phyloP scores from a whole-genome alignment of 768 basidiomycete genomes.

The Mrakia blollopis region DNA sequence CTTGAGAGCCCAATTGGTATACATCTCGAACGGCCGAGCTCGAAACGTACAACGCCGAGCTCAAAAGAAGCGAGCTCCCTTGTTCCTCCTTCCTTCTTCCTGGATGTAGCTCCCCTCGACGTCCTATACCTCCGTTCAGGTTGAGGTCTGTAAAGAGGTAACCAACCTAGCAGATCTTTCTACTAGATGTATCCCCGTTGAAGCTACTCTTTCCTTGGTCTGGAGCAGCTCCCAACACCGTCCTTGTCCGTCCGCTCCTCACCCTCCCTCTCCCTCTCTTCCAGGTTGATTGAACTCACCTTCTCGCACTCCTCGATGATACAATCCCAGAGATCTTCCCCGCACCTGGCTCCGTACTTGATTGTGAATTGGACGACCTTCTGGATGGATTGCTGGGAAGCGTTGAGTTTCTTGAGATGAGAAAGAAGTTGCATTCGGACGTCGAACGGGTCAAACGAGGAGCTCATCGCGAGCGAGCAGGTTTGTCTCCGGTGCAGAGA shows the following conservation, averaged over 20 bases:
- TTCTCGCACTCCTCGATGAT: constrained; percentile 85
- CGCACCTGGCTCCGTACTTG: constrained; percentile 76
- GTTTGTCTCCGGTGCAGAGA: not conserved
- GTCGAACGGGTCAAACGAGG: constrained; percentile 44
- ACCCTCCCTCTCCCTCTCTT: not conserved
- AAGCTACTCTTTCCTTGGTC: too few species aligned
- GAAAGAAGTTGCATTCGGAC: constrained; percentile 64
- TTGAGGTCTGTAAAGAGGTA: not conserved
- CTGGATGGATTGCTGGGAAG: constrained; percentile 83
- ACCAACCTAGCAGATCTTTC: not conserved
- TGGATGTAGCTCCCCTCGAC: too few species aligned
- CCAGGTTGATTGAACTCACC: constrained; percentile 46
- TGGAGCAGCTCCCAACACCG: not conserved
- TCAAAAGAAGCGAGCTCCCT: too few species aligned
- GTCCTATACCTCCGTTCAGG: too few species aligned
- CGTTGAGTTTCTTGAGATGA: constrained; percentile 60
- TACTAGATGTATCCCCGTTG: not conserved
- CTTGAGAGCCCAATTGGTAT: too few species aligned
- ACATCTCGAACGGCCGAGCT: too few species aligned
- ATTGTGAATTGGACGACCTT: constrained; percentile 79
- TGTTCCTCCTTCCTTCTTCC: too few species aligned
- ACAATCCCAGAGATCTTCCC: constrained; percentile 92
- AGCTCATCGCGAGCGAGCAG: too few species aligned
- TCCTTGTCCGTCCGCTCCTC: not conserved
- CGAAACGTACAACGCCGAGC: too few species aligned